These are phyloP conservation scores for Prunus mira DNA, from an alignment of 306 rosid species.

Conservation along the genomic window DNA sequence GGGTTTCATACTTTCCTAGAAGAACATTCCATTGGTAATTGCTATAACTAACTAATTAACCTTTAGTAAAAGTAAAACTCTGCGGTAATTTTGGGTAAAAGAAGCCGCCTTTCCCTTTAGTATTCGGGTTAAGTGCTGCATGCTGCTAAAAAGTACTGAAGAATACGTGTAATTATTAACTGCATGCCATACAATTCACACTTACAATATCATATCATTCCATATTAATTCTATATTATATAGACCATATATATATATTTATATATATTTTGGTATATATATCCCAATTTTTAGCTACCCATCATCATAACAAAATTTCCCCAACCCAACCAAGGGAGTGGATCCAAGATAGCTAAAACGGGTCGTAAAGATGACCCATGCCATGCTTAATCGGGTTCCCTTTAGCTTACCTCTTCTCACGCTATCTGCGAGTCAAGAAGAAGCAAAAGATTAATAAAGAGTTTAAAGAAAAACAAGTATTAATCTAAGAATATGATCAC, in stretches of 20 bases:
- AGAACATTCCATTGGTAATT: background rate
- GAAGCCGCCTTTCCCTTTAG: too few relatives aligned
- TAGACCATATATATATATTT: too few relatives aligned
- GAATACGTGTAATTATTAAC: too few relatives aligned
- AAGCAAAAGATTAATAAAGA: background rate
- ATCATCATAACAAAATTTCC: conserved; percentile 9
- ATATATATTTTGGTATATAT: background rate
- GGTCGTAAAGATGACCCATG: background rate
- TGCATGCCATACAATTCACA: too few relatives aligned
- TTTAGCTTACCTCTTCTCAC: background rate
- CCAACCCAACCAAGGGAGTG: background rate
- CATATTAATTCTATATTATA: too few relatives aligned
- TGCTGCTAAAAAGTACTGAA: too few relatives aligned
- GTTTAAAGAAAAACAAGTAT: background rate
- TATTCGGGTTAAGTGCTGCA: too few relatives aligned
- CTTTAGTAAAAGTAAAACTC: too few relatives aligned
- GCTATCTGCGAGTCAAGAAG: conserved; percentile 25
- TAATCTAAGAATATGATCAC: too few relatives aligned
- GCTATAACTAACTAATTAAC: background rate
- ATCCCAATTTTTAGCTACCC: conserved; percentile 8
- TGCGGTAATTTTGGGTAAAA: too few relatives aligned
- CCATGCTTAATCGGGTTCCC: background rate
- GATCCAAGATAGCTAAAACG: background rate
- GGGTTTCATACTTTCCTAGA: background rate
- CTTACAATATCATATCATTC: too few relatives aligned